Percentiles rank a stretch among this genome's conserved stretches.
Conservation (phyloP, 176 grass and related monocot genomes). For the Eleusine indica region DNA sequence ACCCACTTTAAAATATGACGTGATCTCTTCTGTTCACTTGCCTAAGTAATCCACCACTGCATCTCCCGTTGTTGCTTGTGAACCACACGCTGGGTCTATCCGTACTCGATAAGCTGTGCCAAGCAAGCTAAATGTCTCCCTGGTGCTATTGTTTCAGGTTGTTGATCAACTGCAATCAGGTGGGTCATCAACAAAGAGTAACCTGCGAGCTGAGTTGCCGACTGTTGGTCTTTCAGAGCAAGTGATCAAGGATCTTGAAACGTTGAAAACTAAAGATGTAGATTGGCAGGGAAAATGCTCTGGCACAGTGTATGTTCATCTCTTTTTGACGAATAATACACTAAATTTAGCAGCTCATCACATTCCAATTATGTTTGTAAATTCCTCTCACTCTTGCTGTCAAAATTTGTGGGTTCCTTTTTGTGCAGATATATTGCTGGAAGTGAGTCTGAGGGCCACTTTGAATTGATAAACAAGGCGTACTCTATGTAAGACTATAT, state of each 20-base stretch:
- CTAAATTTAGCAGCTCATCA: neutral
- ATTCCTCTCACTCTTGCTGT: neutral
- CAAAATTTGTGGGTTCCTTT: constrained; percentile 20
- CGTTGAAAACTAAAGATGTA: constrained; percentile 68
- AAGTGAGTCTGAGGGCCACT: constrained; percentile 84
- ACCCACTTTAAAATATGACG: constrained; percentile 9
- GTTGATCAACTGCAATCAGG: constrained; percentile 93
- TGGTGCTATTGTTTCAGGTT: constrained; percentile 56
- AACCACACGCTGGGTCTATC: too few species aligned
- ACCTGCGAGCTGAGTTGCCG: constrained; percentile 71
- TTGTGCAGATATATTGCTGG: constrained; percentile 89
- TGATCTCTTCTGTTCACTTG: neutral
- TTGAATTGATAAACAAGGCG: constrained; percentile 87
- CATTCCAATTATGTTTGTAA: neutral
- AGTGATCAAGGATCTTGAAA: constrained; percentile 64
- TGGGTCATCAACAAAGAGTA: constrained; percentile 56
- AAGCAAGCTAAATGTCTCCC: neutral
- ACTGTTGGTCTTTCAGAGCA: constrained; percentile 52
- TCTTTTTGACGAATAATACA: constrained; percentile 15
- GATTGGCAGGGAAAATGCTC: constrained; percentile 97
- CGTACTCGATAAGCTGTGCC: too few species aligned
- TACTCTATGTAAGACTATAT: constrained; percentile 82
- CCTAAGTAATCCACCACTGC: neutral
- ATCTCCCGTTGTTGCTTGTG: neutral
- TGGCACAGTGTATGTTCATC: constrained; percentile 81